Base-by-base conservation (phyloP, 1,139 yeast genomes). In the Candida buenavistaensis region DNA sequence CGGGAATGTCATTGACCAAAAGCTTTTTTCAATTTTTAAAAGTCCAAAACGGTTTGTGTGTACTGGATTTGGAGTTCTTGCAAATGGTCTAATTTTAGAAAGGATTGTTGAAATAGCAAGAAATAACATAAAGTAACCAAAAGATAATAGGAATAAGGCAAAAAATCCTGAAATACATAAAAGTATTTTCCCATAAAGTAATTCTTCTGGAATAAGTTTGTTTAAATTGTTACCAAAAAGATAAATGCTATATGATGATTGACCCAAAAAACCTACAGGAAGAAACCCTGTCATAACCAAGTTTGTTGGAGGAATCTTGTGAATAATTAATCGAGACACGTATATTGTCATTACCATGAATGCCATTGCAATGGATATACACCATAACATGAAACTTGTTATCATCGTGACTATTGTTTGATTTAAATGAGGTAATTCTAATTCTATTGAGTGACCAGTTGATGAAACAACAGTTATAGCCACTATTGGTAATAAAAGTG, bases 1-100 rank as follows among this genome's bases (percentile, higher is more conserved):
- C 2, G 96, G 96, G 80, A 89, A 89, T 43, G 96, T 84, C 69
- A 85, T 77, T 20, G 89, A 80, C 95, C 96, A 88, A 74, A 83
- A 86, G 0, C 80, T 78, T 45, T 74, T 72, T 30, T 44, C 30
- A 24, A 38, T 33, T 23, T 37, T 40, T 14, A 45, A 28, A 3
- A 43, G 33, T 6, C 50, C 50, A 23, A 28, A 33, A 24, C 24
- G 25, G 26, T 45, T 44, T n/a, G 47, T 43, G 26, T 44, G 44
- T 11, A 30, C 26, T 4, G 28, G 23, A 23, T 44, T 43, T 7
- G 44, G 43, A 1, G 6, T 46, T 19, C 41, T 47, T n/a, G 69
- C 54, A 37, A 64, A 59, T n/a, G 65, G 64, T 24, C 40, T 37
- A 22, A 61, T 48, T 33, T 66, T 66, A 21, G 77, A 63, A 1